These are phyloP conservation scores for Fusarium mangiferae DNA, from an alignment of 2,329 filamentous ascomycete species.

Conservation along the genomic window DNA sequence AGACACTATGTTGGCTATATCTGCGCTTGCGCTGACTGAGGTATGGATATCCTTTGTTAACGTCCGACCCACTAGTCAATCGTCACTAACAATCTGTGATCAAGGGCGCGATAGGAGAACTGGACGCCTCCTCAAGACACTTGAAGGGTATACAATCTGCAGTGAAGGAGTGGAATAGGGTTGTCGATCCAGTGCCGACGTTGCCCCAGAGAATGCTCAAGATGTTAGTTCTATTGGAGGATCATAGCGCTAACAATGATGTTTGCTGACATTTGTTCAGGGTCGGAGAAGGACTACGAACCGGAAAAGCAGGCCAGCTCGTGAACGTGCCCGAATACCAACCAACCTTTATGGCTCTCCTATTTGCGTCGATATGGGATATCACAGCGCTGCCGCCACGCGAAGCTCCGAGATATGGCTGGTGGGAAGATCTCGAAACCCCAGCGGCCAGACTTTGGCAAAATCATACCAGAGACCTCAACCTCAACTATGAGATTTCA, in stretches of 20 bases:
- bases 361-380: constrained; percentile 57
- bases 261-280: constrained; percentile 42
- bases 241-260: background rate
- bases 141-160: constrained; percentile 52
- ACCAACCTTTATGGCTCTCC: constrained; percentile 57
- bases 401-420: constrained; percentile 50
- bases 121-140: constrained; percentile 56
- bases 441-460: constrained; percentile 51
- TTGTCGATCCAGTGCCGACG: constrained; percentile 33
- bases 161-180: constrained; percentile 36
- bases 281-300: constrained; percentile 54
- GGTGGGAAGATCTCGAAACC: constrained; percentile 51
- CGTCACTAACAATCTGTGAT: constrained; percentile 18
- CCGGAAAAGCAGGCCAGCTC: constrained; percentile 52
- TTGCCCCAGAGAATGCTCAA: constrained; percentile 57
- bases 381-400: constrained; percentile 49
- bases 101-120: constrained; percentile 56
- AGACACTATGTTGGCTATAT: constrained; percentile 56
- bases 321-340: constrained; percentile 56
- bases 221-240: constrained; percentile 17
- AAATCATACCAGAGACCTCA: constrained; percentile 49
- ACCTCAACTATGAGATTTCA: constrained; percentile 52
- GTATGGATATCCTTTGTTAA: constrained; percentile 40
- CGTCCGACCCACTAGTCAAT: background rate
- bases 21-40: constrained; percentile 57